phyloP scores from a whole-genome alignment of 192 early-diverging fungal species.

The Linderina pennispora region DNA sequence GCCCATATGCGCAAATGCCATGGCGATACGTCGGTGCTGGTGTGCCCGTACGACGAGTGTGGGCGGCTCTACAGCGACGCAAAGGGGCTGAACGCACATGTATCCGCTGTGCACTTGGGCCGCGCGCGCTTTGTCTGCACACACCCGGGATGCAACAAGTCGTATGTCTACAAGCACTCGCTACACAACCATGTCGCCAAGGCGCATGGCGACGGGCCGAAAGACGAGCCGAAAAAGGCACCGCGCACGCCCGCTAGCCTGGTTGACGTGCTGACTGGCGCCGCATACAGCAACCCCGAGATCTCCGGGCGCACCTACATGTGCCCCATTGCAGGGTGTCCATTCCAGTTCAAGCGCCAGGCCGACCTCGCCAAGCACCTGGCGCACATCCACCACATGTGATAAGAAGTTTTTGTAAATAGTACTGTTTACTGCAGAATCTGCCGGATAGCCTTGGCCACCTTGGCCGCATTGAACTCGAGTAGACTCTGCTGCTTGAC shows the following conservation, averaged over 20 bases:
- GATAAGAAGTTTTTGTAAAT: no score
- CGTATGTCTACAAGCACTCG: slow-evolving; percentile 23
- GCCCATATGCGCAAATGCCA: slow-evolving; percentile 28
- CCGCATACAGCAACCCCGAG: slow-evolving; percentile 30
- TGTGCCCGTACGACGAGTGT: slow-evolving; percentile 34
- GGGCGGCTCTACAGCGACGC: slow-evolving; percentile 32
- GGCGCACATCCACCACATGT: slow-evolving; percentile 13
- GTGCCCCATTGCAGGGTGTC: slow-evolving; percentile 21
- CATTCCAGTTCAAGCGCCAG: slow-evolving; percentile 38
- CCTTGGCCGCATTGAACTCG: slow-evolving; percentile 39
- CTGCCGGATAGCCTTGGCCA: slow-evolving; percentile 42
- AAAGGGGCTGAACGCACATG: slow-evolving; percentile 21
- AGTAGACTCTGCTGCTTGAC: slow-evolving; percentile 32
- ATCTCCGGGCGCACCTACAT: slow-evolving; percentile 20
- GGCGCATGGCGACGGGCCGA: background rate
- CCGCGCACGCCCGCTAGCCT: background rate
- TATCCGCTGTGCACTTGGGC: slow-evolving; percentile 21
- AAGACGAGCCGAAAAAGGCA: background rate
- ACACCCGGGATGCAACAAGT: slow-evolving; percentile 12
- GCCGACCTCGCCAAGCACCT: slow-evolving; percentile 23
- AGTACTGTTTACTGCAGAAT: slow-evolving; percentile 23
- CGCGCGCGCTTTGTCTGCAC: slow-evolving; percentile 17
- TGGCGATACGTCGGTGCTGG: slow-evolving; percentile 18
- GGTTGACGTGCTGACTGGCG: slow-evolving; percentile 20
- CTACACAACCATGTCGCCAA: slow-evolving; percentile 13